Conservation (phyloP, 1,139 yeast genomes). For the Hanseniaspora uvarum region DNA sequence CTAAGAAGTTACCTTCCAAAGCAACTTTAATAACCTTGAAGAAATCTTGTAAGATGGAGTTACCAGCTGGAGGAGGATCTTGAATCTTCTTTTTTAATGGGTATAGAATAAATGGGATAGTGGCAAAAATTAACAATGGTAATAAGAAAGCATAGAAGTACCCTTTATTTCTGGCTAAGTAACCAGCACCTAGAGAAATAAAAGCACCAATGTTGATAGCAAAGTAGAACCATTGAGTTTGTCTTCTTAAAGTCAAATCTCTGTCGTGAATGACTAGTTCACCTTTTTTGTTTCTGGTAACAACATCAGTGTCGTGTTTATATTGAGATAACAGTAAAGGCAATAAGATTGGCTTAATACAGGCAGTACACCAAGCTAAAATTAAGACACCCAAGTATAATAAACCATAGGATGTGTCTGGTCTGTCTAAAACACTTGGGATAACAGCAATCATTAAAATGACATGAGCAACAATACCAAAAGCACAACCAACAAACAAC, state of each 20-base stretch:
- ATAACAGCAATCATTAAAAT: constrained; percentile 63
- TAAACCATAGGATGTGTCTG: constrained; percentile 34
- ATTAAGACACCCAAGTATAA: constrained; percentile 47
- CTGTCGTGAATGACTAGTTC: constrained; percentile 64
- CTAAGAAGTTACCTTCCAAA: constrained; percentile 36
- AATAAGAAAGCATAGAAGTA: constrained; percentile 67
- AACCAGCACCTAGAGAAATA: constrained; percentile 67
- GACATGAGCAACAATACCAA: constrained; percentile 55
- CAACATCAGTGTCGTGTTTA: constrained; percentile 46
- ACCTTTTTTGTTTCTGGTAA: constrained; percentile 47
- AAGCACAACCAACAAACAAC: constrained; percentile 48
- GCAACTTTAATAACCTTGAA: constrained; percentile 36
- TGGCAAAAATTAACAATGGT: constrained; percentile 43
- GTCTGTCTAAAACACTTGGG: constrained; percentile 46
- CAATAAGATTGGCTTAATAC: constrained; percentile 68
- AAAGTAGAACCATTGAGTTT: constrained; percentile 69
- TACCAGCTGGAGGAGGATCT: constrained; percentile 36
- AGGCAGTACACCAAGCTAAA: constrained; percentile 72
- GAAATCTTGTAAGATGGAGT: constrained; percentile 41
- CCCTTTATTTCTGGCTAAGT: constrained; percentile 57
- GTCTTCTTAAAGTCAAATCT: constrained; percentile 58
- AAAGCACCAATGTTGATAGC: constrained; percentile 74
- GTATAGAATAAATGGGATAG: constrained; percentile 40
- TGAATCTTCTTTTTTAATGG: constrained; percentile 35
- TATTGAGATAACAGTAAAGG: constrained; percentile 75